These are phyloP conservation scores for Geum urbanum DNA, from an alignment of 306 rosid genomes.

Conservation along the genomic window DNA sequence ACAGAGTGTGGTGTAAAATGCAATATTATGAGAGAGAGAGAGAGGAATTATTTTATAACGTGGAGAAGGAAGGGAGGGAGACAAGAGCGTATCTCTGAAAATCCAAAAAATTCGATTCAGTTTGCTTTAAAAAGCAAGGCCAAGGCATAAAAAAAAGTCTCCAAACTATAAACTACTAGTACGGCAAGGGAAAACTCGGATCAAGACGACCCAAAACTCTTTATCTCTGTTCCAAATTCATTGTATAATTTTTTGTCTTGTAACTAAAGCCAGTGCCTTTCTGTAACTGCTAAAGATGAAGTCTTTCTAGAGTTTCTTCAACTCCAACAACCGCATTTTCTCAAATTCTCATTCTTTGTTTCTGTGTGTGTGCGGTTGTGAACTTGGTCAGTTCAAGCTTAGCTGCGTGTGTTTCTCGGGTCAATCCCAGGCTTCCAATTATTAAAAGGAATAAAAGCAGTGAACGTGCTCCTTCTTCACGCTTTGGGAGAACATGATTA, in stretches of 20 bases:
- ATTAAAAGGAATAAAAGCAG: conserved; percentile 44
- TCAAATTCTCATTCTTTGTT: not conserved
- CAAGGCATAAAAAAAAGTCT: conserved; percentile 26
- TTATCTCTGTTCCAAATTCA: conserved; percentile 21
- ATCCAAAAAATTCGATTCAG: conserved; percentile 61
- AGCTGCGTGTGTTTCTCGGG: conserved; percentile 55
- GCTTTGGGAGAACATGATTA: conserved; percentile 57
- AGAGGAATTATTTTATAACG: conserved; percentile 15
- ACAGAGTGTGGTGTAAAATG: conserved; percentile 13
- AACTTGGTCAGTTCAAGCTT: conserved; percentile 36
- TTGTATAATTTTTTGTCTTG: conserved; percentile 21
- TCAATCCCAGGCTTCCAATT: conserved; percentile 50
- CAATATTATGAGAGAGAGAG: conserved; percentile 25
- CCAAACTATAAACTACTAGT: not conserved
- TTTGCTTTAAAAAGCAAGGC: conserved; percentile 40
- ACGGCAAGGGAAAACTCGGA: conserved; percentile 21
- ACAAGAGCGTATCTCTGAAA: conserved; percentile 74
- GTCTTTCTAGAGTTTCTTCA: conserved; percentile 6
- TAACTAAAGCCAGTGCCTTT: conserved; percentile 27
- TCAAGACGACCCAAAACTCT: conserved; percentile 31
- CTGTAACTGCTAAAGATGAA: conserved; percentile 32
- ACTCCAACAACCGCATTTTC: conserved; percentile 17
- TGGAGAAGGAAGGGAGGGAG: conserved; percentile 33
- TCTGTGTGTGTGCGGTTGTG: conserved; percentile 33
- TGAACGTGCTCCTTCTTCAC: conserved; percentile 80